Evolutionary conservation across 768 basidiomycete genomes (phyloP).

Genomic region (Lactarius indigo): DNA sequence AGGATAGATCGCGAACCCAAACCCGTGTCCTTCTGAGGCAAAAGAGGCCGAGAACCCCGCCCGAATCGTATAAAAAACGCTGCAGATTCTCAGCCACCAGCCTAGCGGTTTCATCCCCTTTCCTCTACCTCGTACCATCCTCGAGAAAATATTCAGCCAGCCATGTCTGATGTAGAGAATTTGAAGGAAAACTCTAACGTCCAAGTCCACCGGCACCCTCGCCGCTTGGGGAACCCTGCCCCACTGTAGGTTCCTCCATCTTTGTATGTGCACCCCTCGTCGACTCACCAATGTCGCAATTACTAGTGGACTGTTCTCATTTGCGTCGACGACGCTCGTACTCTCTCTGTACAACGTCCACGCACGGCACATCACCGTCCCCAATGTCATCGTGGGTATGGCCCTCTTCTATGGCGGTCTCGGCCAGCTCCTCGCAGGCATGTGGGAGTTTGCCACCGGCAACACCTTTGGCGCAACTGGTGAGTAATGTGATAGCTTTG

Average conservation of each 20-base stretch:
- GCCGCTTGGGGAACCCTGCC: constrained; percentile 53
- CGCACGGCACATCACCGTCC: constrained; percentile 47
- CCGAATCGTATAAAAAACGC: background rate
- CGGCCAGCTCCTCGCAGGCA: constrained; percentile 81
- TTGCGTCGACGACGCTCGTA: constrained; percentile 80
- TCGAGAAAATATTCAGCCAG: background rate
- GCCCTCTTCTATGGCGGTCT: constrained; percentile 82
- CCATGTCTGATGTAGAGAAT: constrained; percentile 38
- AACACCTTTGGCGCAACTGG: constrained; percentile 73
- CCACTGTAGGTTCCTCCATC: background rate
- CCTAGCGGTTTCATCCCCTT: background rate
- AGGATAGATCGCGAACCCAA: background rate
- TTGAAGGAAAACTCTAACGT: constrained; percentile 19
- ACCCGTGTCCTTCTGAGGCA: background rate
- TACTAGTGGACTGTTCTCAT: constrained; percentile 77
- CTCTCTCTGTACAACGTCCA: constrained; percentile 70
- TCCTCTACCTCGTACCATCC: background rate
- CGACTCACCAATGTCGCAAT: constrained; percentile 55
- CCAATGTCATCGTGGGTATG: constrained; percentile 84
- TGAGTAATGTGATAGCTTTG: constrained; percentile 34
- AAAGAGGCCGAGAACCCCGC: background rate
- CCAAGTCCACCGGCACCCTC: constrained; percentile 26
- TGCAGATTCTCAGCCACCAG: background rate
- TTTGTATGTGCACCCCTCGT: background rate
- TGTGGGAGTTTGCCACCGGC: constrained; percentile 62